phyloP scores from a whole-genome alignment of 2,329 filamentous ascomycete genomes.

The Fusarium irregulare region DNA sequence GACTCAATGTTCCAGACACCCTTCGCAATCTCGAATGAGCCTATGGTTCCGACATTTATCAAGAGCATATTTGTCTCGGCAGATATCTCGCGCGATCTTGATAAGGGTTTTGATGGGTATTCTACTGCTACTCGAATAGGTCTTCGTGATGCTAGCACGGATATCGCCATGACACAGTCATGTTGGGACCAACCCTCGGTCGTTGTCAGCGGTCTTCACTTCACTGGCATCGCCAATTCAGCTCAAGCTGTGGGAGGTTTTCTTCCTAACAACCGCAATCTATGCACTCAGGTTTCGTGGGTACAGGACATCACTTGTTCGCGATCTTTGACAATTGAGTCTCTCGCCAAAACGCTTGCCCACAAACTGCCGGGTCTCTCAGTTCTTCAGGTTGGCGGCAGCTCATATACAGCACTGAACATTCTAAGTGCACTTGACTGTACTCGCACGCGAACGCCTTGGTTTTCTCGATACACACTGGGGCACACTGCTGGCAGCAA shows the following conservation, averaged over 20 bases:
- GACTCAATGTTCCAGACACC: slow-evolving; percentile 67
- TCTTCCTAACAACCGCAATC: slow-evolving; percentile 60
- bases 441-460: slow-evolving; percentile 45
- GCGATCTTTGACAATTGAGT: slow-evolving; percentile 31
- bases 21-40: slow-evolving; percentile 57
- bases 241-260: slow-evolving; percentile 50
- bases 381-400: slow-evolving; percentile 55
- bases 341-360: slow-evolving; percentile 50
- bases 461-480: slow-evolving; percentile 51
- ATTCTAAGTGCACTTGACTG: slow-evolving; percentile 46
- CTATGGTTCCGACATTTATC: slow-evolving; percentile 63
- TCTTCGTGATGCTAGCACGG: slow-evolving; percentile 55
- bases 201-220: slow-evolving; percentile 58
- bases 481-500: slow-evolving; percentile 27
- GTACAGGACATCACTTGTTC: slow-evolving; percentile 52
- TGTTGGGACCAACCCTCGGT: slow-evolving; percentile 52
- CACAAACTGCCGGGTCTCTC: slow-evolving; percentile 55
- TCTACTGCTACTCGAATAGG: slow-evolving; percentile 53
- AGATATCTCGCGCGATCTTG: slow-evolving; percentile 48
- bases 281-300: slow-evolving; percentile 64
- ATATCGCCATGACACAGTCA: slow-evolving; percentile 57
- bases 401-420: slow-evolving; percentile 23
- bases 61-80: slow-evolving; percentile 60
- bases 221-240: slow-evolving; percentile 52
- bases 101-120: slow-evolving; percentile 55